Evolutionary conservation across 352 stramenopile genomes (phyloP), one percentile per base, ranked within the genome.

Genomic region (Pythium apleroticum): DNA sequence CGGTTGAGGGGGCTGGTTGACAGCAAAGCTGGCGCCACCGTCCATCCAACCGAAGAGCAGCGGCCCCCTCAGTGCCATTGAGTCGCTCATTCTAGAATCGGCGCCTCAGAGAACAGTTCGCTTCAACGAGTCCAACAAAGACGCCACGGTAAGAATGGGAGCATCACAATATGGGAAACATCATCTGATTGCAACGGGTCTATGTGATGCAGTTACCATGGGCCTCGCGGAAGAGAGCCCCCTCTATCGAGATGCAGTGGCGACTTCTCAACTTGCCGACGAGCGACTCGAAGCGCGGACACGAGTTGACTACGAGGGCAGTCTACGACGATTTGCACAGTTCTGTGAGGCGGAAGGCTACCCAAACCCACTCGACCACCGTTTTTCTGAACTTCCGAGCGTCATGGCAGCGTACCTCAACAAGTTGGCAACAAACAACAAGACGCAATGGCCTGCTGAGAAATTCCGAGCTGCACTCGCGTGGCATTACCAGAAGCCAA

Each of bases 361-460:
- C 20, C 63, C 63, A 0, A 48, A 72, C 25, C 69, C 69, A 69
- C 28, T 68, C 7, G 49, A 74, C 30, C 15, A 68, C 0, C 60
- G 67, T 8, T 74, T 75, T n/a, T 25, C 59, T 0, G 24, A 78
- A 43, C 55, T 73, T 15, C 68, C 65, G 0, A 60, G 59, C n/a
- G 63, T 72, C 22, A 15, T 72, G 0, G 62, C 68, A 14, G 65
- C 63, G 0, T 69, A 66, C 52, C 73, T 74, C 48, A 67, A 76
- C 14, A 54, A 68, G 0, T 57, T 53, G 43, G 63, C n/a, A n/a
- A 14, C 56, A 12, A 45, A 4, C 5, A 68, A 63, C 35, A 8
- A 49, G 28, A 68, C 43, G 14, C 53, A 63, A 57, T 55, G 53
- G 28, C 25, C 43, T 4, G 54, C 54, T 12, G 57, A 63, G 20